Evolutionary conservation across 495 filamentous ascomycete species (phyloP).

Genomic region (Lentithecium fluviatile): DNA sequence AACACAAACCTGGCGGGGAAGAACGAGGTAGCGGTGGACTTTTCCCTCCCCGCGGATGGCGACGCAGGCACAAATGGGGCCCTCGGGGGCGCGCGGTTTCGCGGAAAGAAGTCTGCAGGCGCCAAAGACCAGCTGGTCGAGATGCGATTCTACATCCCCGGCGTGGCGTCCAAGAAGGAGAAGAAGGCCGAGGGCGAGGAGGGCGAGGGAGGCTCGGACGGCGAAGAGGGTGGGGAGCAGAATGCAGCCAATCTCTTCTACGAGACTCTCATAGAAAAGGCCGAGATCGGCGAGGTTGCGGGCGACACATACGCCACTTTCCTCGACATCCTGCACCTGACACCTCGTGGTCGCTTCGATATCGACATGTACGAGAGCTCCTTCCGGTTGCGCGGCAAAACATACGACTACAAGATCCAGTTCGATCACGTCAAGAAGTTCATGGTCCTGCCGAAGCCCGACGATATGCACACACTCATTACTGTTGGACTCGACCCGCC

Average conservation of each 20-base stretch:
- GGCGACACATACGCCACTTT: conserved; percentile 98
- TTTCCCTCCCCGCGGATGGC: conserved; percentile 67
- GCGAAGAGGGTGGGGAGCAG: conserved; percentile 64
- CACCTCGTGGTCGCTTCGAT: conserved; percentile 95
- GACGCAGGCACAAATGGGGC: conserved; percentile 71
- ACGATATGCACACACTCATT: conserved; percentile 92
- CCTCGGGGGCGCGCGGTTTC: conserved; percentile 72
- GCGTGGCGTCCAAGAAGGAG: conserved; percentile 80
- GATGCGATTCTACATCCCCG: conserved; percentile 98
- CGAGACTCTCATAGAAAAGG: conserved; percentile 96
- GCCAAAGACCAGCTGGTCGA: conserved; percentile 92
- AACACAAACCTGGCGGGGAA: conserved; percentile 98
- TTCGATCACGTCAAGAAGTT: conserved; percentile 98
- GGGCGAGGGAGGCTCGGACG: conserved; percentile 38
- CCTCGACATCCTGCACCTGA: conserved; percentile 94
- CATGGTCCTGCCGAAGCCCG: conserved; percentile 95
- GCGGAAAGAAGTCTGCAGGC: conserved; percentile 83
- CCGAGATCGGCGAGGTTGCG: conserved; percentile 97
- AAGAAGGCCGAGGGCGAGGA: conserved; percentile 49
- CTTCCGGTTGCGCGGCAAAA: conserved; percentile 96
- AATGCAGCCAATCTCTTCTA: conserved; percentile 87
- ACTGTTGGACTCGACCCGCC: conserved; percentile 95
- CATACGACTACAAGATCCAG: conserved; percentile 99
- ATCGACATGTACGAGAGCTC: conserved; percentile 99
- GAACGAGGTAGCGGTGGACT: conserved; percentile 96